Evolutionary conservation across 768 basidiomycete species (phyloP).

Genomic region (Naganishia friedmannii): DNA sequence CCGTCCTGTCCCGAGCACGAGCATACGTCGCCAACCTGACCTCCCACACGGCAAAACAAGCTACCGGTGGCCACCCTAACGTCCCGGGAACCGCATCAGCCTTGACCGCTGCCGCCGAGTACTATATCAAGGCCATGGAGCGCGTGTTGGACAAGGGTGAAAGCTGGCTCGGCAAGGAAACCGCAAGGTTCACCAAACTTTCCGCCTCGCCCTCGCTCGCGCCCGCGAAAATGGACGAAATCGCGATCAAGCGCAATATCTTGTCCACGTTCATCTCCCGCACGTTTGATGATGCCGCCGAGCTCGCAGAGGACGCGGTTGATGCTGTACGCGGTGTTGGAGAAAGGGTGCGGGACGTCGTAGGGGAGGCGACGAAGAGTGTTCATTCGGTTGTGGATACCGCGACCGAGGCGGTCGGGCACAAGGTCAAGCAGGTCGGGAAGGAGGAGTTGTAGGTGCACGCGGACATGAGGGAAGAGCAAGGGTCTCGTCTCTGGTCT

Average conservation of each 20-base stretch:
- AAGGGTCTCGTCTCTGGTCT: no score
- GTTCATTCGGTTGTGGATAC: slow-evolving; percentile 12
- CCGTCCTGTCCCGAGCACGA: slow-evolving; percentile 66
- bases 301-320: slow-evolving; percentile 17
- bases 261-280: slow-evolving; percentile 45
- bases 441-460: background rate
- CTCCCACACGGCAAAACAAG: background rate
- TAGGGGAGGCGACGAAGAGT: slow-evolving; percentile 19
- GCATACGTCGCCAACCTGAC: slow-evolving; percentile 38
- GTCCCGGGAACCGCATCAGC: slow-evolving; percentile 57
- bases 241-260: slow-evolving; percentile 87
- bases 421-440: background rate
- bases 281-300: slow-evolving; percentile 39
- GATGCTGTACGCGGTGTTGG: slow-evolving; percentile 29
- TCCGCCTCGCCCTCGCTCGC: slow-evolving; percentile 74
- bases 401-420: slow-evolving; percentile 5
- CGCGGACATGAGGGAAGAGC: background rate
- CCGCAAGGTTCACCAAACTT: slow-evolving; percentile 72
- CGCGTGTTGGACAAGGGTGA: slow-evolving; percentile 70
- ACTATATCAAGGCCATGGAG: slow-evolving; percentile 88
- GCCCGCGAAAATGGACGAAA: slow-evolving; percentile 80
- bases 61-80: slow-evolving; percentile 39
- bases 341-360: slow-evolving; percentile 19
- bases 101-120: slow-evolving; percentile 57
- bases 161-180: slow-evolving; percentile 79